These are phyloP conservation scores for Baorangia bicolor DNA, from an alignment of 768 basidiomycete genomes.

Conservation along the genomic window DNA sequence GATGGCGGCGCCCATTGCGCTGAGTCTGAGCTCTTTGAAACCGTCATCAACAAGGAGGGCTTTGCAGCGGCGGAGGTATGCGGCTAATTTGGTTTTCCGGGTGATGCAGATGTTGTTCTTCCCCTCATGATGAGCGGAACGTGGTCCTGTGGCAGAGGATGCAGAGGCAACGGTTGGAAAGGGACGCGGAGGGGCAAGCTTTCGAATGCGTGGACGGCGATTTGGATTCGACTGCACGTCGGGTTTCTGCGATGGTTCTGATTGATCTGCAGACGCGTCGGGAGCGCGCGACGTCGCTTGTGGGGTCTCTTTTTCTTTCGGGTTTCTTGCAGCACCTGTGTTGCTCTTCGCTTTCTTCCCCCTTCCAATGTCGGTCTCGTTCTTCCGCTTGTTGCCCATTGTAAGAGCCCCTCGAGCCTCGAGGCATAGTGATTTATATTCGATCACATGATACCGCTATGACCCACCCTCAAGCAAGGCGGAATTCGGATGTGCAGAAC, in stretches of 20 bases:
- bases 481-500: constrained; percentile 14
- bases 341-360: constrained; percentile 19
- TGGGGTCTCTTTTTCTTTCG: neutral
- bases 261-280: neutral
- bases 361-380: constrained; percentile 3
- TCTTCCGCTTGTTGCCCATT: constrained; percentile 28
- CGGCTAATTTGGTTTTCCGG: constrained; percentile 68
- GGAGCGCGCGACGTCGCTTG: neutral
- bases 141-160: constrained; percentile 79
- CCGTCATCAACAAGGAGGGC: constrained; percentile 69
- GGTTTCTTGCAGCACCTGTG: neutral
- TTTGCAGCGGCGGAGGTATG: constrained; percentile 78
- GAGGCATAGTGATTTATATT: neutral
- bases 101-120: constrained; percentile 81
- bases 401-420: neutral
- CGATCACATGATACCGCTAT: constrained; percentile 9
- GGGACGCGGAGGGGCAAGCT: constrained; percentile 71
- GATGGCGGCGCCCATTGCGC: constrained; percentile 89
- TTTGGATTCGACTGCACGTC: constrained; percentile 3
- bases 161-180: constrained; percentile 73
- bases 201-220: constrained; percentile 46
- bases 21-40: constrained; percentile 74
- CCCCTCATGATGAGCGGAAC: constrained; percentile 74
- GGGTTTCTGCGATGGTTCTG: constrained; percentile 3
- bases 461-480: constrained; percentile 24